phyloP scores from a whole-genome alignment of 106 monocot genomes.

The Allium fistulosum region DNA sequence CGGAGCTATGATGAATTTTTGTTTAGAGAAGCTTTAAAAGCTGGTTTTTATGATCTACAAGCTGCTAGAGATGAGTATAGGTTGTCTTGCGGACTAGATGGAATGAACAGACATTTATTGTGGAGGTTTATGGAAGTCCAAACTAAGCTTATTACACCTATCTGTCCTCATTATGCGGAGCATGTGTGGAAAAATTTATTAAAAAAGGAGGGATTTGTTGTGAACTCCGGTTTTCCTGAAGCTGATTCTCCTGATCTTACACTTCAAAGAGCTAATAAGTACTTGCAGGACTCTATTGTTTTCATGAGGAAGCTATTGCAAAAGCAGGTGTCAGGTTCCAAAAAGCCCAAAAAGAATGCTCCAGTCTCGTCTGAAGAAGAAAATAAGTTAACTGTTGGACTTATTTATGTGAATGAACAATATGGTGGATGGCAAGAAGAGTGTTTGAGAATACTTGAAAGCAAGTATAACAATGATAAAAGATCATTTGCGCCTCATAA shows the following conservation, averaged over 20 bases:
- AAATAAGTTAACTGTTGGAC: conserved; percentile 40
- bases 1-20: conserved; percentile 58
- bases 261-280: conserved; percentile 70
- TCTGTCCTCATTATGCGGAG: conserved; percentile 85
- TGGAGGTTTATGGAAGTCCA: conserved; percentile 80
- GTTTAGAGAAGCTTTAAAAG: conserved; percentile 86
- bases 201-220: conserved; percentile 50
- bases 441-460: conserved; percentile 55
- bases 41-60: conserved; percentile 86
- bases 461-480: conserved; percentile 38
- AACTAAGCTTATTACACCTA: conserved; percentile 68
- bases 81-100: conserved; percentile 67
- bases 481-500: conserved; percentile 45
- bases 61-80: conserved; percentile 86
- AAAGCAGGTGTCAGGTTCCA: conserved; percentile 67
- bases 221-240: conserved; percentile 70
- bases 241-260: conserved; percentile 52
- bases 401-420: conserved; percentile 80
- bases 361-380: conserved; percentile 19
- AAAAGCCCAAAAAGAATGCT: conserved; percentile 64
- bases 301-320: conserved; percentile 69
- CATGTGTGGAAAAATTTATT: conserved; percentile 66
- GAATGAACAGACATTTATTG: conserved; percentile 68
- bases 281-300: conserved; percentile 80
- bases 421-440: conserved; percentile 88